Base-by-base conservation (phyloP, 108 stramenopile genomes). In the Epithemia pelagica region DNA sequence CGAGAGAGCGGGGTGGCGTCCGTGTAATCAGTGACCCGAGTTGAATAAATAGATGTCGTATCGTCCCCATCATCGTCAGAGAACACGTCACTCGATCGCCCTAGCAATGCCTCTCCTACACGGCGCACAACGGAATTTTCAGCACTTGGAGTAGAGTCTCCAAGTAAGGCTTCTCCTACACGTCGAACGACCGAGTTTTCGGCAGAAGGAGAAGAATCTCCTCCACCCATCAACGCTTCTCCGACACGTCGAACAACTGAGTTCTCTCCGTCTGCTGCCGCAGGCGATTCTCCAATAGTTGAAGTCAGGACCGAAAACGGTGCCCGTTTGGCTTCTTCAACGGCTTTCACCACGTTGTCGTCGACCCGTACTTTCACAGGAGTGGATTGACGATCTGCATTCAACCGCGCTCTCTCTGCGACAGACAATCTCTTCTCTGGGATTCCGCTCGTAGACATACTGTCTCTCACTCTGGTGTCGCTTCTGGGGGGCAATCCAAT, bases 401-500 rank as follows among this genome's bases (percentile, higher is more conserved):
- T 86, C 2, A 87, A 31, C 55, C 91, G 69, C 2, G 86, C 82
- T 55, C 77, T 67, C 68, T 92, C 88, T 8, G 90, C 90, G 0
- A 89, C 76, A 57, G 82, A 83, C 54, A 88, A 53, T 55, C 77
- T 84, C 25, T 32, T 33, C 20, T 63, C 62, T 15, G 61, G 25
- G 2, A 46, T 46, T 10, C 37, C 37, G 37, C 37, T 46, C 15
- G 37, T 46, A 5, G 37, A 46, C 37, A 46, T 46, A 15, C 37
- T 46, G 37, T 46, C 37, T 15, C 37, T 46, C 10, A 46, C 37
- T 46, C 37, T 5, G 15, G 37, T 46, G 15, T 46, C 37, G 15
- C 37, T 46, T 15, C 37, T 46, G 37, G 37, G 37, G 15, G 37
- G 37, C 37, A 46, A 46, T 46, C 37, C 37, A 46, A 46, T 46